phyloP scores from a whole-genome alignment of 1,284 basidiomycete species.

The Volvariella surrecta region DNA sequence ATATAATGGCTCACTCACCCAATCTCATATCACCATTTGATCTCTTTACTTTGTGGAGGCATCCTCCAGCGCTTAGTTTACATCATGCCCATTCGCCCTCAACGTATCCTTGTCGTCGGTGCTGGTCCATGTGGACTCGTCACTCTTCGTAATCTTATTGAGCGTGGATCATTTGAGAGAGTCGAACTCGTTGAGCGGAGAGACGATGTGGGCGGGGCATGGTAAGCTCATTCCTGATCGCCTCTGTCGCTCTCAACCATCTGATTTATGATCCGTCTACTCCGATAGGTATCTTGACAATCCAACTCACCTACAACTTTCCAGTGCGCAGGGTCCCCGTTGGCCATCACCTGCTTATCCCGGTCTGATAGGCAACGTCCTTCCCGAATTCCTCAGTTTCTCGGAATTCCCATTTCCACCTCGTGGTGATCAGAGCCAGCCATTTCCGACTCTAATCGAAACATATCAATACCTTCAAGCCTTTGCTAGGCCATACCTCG shows the following conservation, averaged over 20 bases:
- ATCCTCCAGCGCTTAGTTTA: no score
- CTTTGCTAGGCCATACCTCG: constrained; percentile 27
- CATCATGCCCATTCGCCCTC: constrained; percentile 10
- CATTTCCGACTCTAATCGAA: constrained; percentile 34
- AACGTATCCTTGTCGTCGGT: constrained; percentile 31
- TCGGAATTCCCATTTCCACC: constrained; percentile 20
- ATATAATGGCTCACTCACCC: no score
- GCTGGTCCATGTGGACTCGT: constrained; percentile 37
- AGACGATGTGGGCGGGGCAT: constrained; percentile 37
- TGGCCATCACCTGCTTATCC: constrained; percentile 40
- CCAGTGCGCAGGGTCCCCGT: constrained; percentile 12
- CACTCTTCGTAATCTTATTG: constrained; percentile 31
- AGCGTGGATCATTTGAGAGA: constrained; percentile 26
- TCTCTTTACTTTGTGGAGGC: no score
- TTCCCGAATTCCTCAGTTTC: constrained; percentile 37
- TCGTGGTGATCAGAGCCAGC: constrained; percentile 23
- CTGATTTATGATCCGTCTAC: neutral
- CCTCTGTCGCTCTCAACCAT: no score
- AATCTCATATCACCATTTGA: no score
- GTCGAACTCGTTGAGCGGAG: constrained; percentile 35
- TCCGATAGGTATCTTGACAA: constrained; percentile 22
- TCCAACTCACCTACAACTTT: constrained; percentile 1
- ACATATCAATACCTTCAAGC: constrained; percentile 30
- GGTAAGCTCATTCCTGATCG: constrained; percentile 18
- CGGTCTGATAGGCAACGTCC: constrained; percentile 37